Conservation (phyloP, 176 grass and related monocot species). For the Triticum dicoccoides region DNA sequence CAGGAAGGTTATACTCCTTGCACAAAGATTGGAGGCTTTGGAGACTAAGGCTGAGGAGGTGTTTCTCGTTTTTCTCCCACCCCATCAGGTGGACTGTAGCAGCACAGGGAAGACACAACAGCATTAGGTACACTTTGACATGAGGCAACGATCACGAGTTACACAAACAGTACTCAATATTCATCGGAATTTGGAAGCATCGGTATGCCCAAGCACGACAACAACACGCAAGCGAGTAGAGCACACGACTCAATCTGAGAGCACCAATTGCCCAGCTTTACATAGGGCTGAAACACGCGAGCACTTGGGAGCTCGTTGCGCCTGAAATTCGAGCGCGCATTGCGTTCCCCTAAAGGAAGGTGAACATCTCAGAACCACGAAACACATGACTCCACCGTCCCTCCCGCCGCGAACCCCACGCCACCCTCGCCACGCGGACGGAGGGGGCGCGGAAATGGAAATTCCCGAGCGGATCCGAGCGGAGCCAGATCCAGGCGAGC, state of each 20-base stretch:
- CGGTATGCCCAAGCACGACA: not conserved
- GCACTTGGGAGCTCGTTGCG: not conserved
- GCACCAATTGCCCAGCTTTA: not conserved
- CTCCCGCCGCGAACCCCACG: not conserved
- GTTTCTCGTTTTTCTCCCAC: conserved; percentile 51
- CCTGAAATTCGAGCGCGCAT: not conserved
- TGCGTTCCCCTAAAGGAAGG: not conserved
- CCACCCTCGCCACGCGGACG: not conserved
- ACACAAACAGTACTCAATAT: not conserved
- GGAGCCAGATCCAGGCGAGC: conserved; percentile 20
- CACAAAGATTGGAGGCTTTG: conserved; percentile 78
- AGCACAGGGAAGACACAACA: not conserved
- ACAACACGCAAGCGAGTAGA: not conserved
- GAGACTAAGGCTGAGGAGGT: conserved; percentile 54
- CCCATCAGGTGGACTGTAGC: conserved; percentile 43
- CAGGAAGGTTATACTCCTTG: conserved; percentile 66
- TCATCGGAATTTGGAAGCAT: not conserved
- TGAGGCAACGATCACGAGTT: not conserved
- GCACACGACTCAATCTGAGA: not conserved
- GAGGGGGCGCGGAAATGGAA: not conserved
- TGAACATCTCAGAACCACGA: not conserved
- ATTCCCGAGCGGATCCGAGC: not conserved
- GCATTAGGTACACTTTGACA: not conserved
- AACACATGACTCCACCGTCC: not conserved
- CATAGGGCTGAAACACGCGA: not conserved